phyloP scores from a whole-genome alignment of 805 yeast species.

The Hemisphaericaspora nanyangensis region DNA sequence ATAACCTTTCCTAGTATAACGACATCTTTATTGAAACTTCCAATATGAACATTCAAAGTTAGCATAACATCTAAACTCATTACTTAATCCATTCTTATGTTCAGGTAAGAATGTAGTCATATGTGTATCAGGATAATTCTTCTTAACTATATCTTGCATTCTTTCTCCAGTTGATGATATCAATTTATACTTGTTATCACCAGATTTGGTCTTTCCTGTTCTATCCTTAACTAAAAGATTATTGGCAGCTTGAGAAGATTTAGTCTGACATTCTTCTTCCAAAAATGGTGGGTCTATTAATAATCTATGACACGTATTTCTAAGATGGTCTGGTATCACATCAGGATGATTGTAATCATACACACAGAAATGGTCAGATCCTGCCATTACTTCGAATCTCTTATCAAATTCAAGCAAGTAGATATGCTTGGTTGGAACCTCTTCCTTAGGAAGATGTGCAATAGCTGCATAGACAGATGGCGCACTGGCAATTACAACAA shows the following conservation, averaged over 20 bases:
- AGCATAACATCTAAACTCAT: slow-evolving; percentile 86
- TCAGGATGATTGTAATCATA: slow-evolving; percentile 77
- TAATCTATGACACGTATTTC: slow-evolving; percentile 64
- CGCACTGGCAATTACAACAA: slow-evolving; percentile 76
- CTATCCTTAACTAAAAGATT: slow-evolving; percentile 46
- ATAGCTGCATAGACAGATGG: slow-evolving; percentile 91
- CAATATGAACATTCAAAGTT: slow-evolving; percentile 66
- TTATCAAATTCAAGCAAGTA: slow-evolving; percentile 76
- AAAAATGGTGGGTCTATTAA: slow-evolving; percentile 88
- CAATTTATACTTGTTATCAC: slow-evolving; percentile 44
- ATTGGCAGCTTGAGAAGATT: slow-evolving; percentile 52
- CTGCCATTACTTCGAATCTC: slow-evolving; percentile 72
- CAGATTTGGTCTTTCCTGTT: slow-evolving; percentile 32
- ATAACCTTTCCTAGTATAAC: not conserved
- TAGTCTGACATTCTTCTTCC: slow-evolving; percentile 75
- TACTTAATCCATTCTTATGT: slow-evolving; percentile 81
- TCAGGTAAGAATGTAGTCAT: slow-evolving; percentile 72
- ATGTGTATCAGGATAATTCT: slow-evolving; percentile 59
- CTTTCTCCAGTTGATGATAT: slow-evolving; percentile 89
- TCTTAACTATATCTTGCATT: slow-evolving; percentile 61
- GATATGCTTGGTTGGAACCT: slow-evolving; percentile 63
- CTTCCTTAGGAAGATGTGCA: slow-evolving; percentile 40
- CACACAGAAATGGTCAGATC: slow-evolving; percentile 58
- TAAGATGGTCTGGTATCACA: slow-evolving; percentile 51
- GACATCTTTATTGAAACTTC: slow-evolving; percentile 38